Conservation (phyloP, 345 rosid species). For the Cardamine chenopodiifolia region DNA sequence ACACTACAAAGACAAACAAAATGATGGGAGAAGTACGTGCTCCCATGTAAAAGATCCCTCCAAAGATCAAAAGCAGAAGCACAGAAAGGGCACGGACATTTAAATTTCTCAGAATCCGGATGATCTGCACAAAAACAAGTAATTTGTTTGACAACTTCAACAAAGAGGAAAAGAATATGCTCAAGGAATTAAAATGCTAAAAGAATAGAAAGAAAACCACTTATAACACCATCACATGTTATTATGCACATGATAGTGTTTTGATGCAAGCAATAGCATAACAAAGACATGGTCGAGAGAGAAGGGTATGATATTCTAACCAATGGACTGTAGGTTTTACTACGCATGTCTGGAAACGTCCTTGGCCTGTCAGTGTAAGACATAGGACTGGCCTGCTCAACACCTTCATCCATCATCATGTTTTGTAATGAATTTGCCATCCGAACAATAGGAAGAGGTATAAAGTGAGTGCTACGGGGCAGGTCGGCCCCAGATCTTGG, state of each 20-base stretch:
- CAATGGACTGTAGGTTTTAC: constrained; percentile 69
- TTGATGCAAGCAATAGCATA: not conserved
- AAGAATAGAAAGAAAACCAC: not conserved
- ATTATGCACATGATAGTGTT: not conserved
- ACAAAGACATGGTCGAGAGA: not conserved
- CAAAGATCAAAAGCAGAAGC: constrained; percentile 66
- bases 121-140: constrained; percentile 51
- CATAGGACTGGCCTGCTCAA: constrained; percentile 62
- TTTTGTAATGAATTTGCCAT: constrained; percentile 53
- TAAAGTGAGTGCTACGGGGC: constrained; percentile 32
- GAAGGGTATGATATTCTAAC: constrained; percentile 37
- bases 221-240: not conserved
- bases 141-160: not conserved
- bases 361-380: constrained; percentile 66
- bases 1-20: constrained; percentile 80
- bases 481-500: constrained; percentile 44
- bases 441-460: constrained; percentile 43
- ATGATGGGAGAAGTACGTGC: constrained; percentile 87
- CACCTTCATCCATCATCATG: constrained; percentile 74
- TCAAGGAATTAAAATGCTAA: not conserved
- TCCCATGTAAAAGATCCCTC: constrained; percentile 78
- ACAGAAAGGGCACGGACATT: constrained; percentile 75
- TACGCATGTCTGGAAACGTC: constrained; percentile 77
- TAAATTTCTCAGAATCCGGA: constrained; percentile 72
- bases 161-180: not conserved